These are phyloP conservation scores for Halteria grandinella DNA, from an alignment of 73 alveolate species.

Conservation along the genomic window DNA sequence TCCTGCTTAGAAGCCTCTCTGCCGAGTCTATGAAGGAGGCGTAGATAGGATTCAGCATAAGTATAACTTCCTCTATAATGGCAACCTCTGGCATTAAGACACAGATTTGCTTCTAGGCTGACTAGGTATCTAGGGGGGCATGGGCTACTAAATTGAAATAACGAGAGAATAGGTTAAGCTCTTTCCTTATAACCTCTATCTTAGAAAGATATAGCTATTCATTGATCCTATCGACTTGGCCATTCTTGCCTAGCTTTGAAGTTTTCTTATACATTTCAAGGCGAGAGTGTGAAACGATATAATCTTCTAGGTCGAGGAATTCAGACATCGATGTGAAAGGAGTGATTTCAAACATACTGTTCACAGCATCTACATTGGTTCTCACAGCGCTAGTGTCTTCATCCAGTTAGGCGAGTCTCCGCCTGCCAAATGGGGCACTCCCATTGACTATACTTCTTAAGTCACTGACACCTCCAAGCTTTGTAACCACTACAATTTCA, in stretches of 20 bases:
- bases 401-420: constrained; percentile 21
- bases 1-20: constrained; percentile 14
- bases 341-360: constrained; percentile 42
- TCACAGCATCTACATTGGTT: constrained; percentile 28
- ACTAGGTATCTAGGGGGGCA: background rate
- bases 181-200: constrained; percentile 31
- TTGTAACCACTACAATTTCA: constrained; percentile 42
- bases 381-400: constrained; percentile 37
- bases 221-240: background rate
- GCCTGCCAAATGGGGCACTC: constrained; percentile 45
- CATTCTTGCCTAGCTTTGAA: background rate
- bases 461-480: constrained; percentile 53
- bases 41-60: constrained; percentile 51
- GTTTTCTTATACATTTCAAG: constrained; percentile 24
- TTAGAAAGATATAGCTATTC: constrained; percentile 33
- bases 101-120: constrained; percentile 36
- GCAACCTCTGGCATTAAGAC: constrained; percentile 53
- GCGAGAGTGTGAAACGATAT: constrained; percentile 33
- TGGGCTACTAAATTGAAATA: constrained; percentile 49
- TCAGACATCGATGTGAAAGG: constrained; percentile 51
- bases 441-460: constrained; percentile 29
- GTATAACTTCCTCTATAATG: constrained; percentile 38
- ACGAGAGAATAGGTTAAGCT: constrained; percentile 42
- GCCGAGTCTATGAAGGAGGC: background rate
- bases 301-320: constrained; percentile 49